These are phyloP conservation scores for Clavispora fructus DNA, from an alignment of 805 yeast species.

Conservation along the genomic window DNA sequence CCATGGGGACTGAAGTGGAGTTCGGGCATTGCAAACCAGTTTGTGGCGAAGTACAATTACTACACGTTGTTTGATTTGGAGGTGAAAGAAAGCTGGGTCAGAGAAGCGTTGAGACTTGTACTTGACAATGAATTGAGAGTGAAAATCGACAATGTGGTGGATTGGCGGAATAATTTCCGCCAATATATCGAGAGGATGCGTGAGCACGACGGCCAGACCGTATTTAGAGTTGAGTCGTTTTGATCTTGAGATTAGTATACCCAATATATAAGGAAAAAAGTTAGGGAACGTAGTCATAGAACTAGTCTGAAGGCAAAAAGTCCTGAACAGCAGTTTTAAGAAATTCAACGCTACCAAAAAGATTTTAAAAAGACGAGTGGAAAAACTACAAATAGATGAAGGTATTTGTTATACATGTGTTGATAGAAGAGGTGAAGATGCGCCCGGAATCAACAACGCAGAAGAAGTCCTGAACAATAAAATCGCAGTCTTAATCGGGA, in stretches of 20 bases:
- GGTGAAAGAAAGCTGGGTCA: conserved; percentile 26
- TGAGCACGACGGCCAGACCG: conserved; percentile 27
- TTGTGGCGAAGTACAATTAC: conserved; percentile 27
- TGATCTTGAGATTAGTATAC: conserved; percentile 5
- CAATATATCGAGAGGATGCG: conserved; percentile 21
- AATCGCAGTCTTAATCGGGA: too few species aligned
- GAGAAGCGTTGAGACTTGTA: conserved; percentile 26
- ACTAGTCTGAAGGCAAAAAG: too few species aligned
- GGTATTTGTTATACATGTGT: too few species aligned
- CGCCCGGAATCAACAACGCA: too few species aligned
- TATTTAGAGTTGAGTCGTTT: conserved; percentile 35
- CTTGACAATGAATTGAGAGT: conserved; percentile 25
- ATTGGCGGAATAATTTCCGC: conserved; percentile 36
- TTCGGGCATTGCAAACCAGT: conserved; percentile 24
- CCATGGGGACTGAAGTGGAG: conserved; percentile 37
- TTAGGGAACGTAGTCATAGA: too few species aligned
- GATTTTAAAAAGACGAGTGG: too few species aligned
- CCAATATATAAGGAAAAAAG: neutral
- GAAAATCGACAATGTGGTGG: conserved; percentile 25
- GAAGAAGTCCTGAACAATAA: too few species aligned
- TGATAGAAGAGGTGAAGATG: too few species aligned
- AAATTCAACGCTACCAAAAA: too few species aligned
- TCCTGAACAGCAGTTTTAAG: too few species aligned
- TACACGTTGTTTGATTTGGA: conserved; percentile 27
- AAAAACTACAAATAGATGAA: too few species aligned